Conservation (phyloP, 2,329 filamentous ascomycete species). For the Aaosphaeria pasadenensis region DNA sequence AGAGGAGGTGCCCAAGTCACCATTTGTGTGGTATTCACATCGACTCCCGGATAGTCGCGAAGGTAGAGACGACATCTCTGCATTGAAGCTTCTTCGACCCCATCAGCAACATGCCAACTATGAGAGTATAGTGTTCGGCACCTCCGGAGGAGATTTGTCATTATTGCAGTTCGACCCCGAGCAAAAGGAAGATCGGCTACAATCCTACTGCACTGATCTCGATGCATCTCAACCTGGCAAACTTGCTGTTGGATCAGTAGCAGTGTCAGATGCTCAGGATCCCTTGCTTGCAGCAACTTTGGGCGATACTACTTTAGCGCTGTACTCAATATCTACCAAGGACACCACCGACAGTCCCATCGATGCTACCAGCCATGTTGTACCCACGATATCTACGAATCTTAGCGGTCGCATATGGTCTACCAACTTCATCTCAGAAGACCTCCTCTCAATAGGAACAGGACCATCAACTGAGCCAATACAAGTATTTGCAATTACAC, state of each 20-base stretch:
- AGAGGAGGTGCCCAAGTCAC: conserved; percentile 16
- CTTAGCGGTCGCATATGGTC: conserved; percentile 43
- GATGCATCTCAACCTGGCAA: conserved; percentile 8
- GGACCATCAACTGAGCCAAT: conserved; percentile 44
- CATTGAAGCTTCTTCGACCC: conserved; percentile 51
- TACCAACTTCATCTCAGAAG: conserved; percentile 51
- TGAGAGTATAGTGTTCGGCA: conserved; percentile 54
- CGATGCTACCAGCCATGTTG: conserved; percentile 14
- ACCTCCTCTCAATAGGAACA: conserved; percentile 51
- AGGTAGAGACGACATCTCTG: conserved; percentile 58
- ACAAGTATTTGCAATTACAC: conserved; percentile 50
- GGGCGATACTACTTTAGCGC: conserved; percentile 43
- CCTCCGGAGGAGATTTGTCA: conserved; percentile 53
- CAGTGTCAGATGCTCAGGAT: conserved; percentile 40
- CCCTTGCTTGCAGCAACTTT: conserved; percentile 53
- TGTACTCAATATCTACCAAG: conserved; percentile 41
- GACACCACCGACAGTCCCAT: conserved; percentile 16
- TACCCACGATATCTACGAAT: conserved; percentile 1
- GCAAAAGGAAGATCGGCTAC: conserved; percentile 7
- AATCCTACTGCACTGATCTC: conserved; percentile 41
- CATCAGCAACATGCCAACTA: conserved; percentile 34
- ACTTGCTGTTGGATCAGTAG: conserved; percentile 46
- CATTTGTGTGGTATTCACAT: conserved; percentile 50
- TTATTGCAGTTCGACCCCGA: conserved; percentile 18
- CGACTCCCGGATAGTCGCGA: conserved; percentile 50